Evolutionary conservation across 1,284 basidiomycete species (phyloP), one percentile per base, ranked within the genome.

Genomic region (Caloboletus inedulis): DNA sequence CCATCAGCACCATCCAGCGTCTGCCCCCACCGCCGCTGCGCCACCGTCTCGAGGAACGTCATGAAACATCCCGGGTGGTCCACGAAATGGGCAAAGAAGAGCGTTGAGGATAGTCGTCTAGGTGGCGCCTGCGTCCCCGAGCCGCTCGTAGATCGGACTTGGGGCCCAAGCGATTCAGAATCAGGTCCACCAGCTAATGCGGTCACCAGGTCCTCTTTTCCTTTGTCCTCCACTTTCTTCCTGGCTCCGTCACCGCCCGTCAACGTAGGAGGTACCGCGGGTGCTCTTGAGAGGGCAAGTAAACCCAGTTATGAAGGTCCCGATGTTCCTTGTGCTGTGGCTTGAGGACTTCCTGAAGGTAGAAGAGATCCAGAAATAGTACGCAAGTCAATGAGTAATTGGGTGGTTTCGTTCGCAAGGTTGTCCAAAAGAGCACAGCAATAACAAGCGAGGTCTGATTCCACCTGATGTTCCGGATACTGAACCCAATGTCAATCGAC

Each of bases 61-160:
- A 91, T 79, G 61, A 99, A 96, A 49, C 91, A 82, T 2, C 77
- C 77, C 54, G 87, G 85, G 63, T 96, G 92, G 61, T 95, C 91
- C 37, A 98, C 87, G 60, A 98, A 99, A 69, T 97, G 93, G 0
- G 95, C 87, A 64, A 98, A 98, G 70, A 94, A 98, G 30, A 89
- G 77, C 1, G 87, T 78, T 0, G 95, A 94, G 0, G 93, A 93
- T 0, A 93, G 90, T 0, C 84, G 77, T 54, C 82, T 80, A 50
- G 74, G 65, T 2, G 69, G 69, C 0, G 59, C 56, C 13, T 65
- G 61, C 1, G 59, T 50, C 6, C 45, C 67, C 63, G 56, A 21
- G 33, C 64, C 63, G 3, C 61, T 37, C 7, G 49, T 25, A 14
- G 60, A 39, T 39, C 40, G 55, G 23, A 12, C 40, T 16, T 56